These are phyloP conservation scores for Apophysomyces ossiformis DNA, from an alignment of 371 early-diverging fungal species.

Conservation along the genomic window DNA sequence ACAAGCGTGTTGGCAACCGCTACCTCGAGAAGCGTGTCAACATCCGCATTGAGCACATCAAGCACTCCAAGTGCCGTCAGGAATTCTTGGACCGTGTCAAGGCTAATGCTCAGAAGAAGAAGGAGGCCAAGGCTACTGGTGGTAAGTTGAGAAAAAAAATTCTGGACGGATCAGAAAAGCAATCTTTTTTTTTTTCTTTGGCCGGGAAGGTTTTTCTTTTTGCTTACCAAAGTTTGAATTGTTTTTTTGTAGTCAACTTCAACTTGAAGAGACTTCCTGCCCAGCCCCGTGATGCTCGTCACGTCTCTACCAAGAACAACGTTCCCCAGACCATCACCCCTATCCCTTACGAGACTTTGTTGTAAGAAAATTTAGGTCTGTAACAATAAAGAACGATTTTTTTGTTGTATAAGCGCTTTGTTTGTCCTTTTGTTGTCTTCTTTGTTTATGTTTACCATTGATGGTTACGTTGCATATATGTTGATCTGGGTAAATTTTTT, in stretches of 20 bases:
- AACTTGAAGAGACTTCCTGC: slow-evolving; percentile 94
- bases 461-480: too few relatives aligned
- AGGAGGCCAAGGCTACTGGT: slow-evolving; percentile 77
- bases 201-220: background rate
- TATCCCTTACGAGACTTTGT: slow-evolving; percentile 93
- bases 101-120: slow-evolving; percentile 87
- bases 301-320: slow-evolving; percentile 89
- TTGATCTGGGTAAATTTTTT: too few relatives aligned
- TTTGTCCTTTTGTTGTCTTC: background rate
- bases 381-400: slow-evolving; percentile 8
- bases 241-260: slow-evolving; percentile 54
- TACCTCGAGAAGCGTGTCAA: slow-evolving; percentile 99
- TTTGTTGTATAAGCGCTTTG: background rate
- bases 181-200: too few relatives aligned
- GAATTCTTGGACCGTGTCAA: slow-evolving; percentile 98
- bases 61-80: slow-evolving; percentile 99
- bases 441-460: background rate
- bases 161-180: too few relatives aligned
- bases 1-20: slow-evolving; percentile 98
- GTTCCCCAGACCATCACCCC: slow-evolving; percentile 91
- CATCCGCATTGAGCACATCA: slow-evolving; percentile 98
- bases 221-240: background rate
- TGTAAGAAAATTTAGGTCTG: slow-evolving; percentile 44
- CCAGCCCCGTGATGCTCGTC: slow-evolving; percentile 90
- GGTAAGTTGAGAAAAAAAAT: slow-evolving; percentile 26